phyloP scores from a whole-genome alignment of 2,329 filamentous ascomycete species.

The Pyrenochaeta sp. region DNA sequence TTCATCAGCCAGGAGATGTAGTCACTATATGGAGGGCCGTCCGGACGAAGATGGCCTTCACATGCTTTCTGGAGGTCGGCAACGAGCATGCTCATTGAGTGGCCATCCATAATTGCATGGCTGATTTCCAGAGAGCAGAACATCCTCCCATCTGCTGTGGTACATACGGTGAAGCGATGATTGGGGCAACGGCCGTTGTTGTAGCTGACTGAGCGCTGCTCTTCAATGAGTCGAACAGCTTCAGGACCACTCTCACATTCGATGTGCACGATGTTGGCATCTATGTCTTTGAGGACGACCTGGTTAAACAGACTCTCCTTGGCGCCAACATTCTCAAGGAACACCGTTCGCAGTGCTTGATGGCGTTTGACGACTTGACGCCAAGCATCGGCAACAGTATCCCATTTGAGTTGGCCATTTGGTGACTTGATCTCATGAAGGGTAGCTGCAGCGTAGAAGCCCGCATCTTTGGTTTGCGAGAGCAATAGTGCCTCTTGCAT shows the following conservation, averaged over 20 bases:
- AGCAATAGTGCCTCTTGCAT: conserved; percentile 46
- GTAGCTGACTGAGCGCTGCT: conserved; percentile 35
- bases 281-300: conserved; percentile 38
- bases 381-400: conserved; percentile 38
- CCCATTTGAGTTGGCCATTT: conserved; percentile 16
- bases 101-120: conserved; percentile 48
- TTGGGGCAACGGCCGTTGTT: conserved; percentile 35
- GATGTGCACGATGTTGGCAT: conserved; percentile 35
- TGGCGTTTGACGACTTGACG: conserved; percentile 39
- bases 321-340: conserved; percentile 40
- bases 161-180: conserved; percentile 45
- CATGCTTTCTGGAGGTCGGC: conserved; percentile 41
- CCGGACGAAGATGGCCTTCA: conserved; percentile 25
- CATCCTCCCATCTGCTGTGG: conserved; percentile 23
- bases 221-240: conserved; percentile 28
- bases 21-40: conserved; percentile 42
- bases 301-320: conserved; percentile 45
- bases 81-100: conserved; percentile 43
- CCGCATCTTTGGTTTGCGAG: conserved; percentile 41
- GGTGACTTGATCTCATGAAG: conserved; percentile 36
- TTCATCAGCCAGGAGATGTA: conserved; percentile 42
- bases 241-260: conserved; percentile 30
- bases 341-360: conserved; percentile 42
- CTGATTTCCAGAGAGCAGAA: conserved; percentile 47
- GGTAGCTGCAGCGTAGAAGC: conserved; percentile 44